Conservation (phyloP, 2,329 filamentous ascomycete genomes). For the Aspergillus novofumigatus region DNA sequence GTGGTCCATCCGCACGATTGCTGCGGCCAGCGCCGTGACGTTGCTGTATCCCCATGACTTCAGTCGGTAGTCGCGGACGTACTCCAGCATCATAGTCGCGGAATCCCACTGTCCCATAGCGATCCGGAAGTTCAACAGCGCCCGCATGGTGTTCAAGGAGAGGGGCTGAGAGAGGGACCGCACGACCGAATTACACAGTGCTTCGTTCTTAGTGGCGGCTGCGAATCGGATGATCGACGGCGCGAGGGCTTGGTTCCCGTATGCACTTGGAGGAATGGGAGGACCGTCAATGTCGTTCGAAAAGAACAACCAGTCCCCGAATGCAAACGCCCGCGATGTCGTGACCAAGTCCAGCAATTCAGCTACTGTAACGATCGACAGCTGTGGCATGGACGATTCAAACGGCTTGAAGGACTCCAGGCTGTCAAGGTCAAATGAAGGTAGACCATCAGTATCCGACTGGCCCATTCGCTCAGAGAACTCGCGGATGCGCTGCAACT, state of each 20-base stretch:
- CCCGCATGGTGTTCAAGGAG: constrained; percentile 32
- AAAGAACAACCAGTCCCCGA: constrained; percentile 53
- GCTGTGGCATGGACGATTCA: constrained; percentile 30
- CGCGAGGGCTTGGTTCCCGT: constrained; percentile 46
- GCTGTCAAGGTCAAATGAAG: constrained; percentile 16
- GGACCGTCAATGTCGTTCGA: constrained; percentile 52
- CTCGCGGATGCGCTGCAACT: constrained; percentile 28
- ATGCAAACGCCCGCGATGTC: constrained; percentile 42
- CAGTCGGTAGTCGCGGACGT: constrained; percentile 29
- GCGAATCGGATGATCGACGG: constrained; percentile 55
- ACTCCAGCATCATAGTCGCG: constrained; percentile 28
- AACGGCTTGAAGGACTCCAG: constrained; percentile 14
- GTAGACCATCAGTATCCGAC: constrained; percentile 9
- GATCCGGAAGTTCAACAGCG: constrained; percentile 33
- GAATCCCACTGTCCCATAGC: constrained; percentile 31
- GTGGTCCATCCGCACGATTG: constrained; percentile 38
- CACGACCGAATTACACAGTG: constrained; percentile 28
- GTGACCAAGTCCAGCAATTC: constrained; percentile 50
- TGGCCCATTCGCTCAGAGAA: constrained; percentile 25
- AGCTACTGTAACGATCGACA: constrained; percentile 48
- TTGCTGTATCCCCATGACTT: constrained; percentile 39
- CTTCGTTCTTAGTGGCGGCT: constrained; percentile 43
- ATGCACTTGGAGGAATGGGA: constrained; percentile 44
- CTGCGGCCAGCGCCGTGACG: constrained; percentile 32
- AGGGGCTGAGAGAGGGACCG: constrained; percentile 29